Evolutionary conservation across 1,284 basidiomycete genomes (phyloP).

Genomic region (Pseudomicrostroma phylloplanum): DNA sequence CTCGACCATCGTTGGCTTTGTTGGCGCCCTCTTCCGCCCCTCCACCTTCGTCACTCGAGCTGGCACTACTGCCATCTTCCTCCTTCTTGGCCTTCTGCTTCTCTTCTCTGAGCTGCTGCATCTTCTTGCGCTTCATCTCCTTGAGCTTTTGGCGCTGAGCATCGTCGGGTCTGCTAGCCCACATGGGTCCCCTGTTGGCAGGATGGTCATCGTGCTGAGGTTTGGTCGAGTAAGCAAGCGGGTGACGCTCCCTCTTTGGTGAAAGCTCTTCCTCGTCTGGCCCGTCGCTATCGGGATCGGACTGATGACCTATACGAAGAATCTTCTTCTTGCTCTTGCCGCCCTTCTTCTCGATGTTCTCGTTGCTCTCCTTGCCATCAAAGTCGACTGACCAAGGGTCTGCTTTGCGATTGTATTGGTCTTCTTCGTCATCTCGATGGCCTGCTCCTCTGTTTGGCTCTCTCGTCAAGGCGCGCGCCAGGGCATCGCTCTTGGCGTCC

Average conservation of each 20-base stretch:
- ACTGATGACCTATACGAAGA: not conserved
- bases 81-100: slow-evolving; percentile 5
- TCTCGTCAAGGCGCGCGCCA: not conserved
- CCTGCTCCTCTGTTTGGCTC: not conserved
- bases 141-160: slow-evolving; percentile 34
- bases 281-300: not conserved
- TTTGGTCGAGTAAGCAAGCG: slow-evolving; percentile 6
- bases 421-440: slow-evolving; percentile 4
- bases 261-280: not conserved
- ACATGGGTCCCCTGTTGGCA: slow-evolving; percentile 31
- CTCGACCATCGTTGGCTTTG: not conserved
- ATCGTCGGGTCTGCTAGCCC: slow-evolving; percentile 35
- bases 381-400: slow-evolving; percentile 1
- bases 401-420: not conserved
- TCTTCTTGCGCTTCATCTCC: slow-evolving; percentile 11
- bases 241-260: slow-evolving; percentile 3
- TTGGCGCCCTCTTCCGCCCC: not conserved
- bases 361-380: not conserved
- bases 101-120: slow-evolving; percentile 5
- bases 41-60: slow-evolving; percentile 6
- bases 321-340: not conserved
- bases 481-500: not conserved
- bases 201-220: slow-evolving; percentile 10
- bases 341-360: not conserved
- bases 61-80: not conserved